Evolutionary conservation across 2,329 filamentous ascomycete species (phyloP).

Genomic region (Penicillium capsulatum): DNA sequence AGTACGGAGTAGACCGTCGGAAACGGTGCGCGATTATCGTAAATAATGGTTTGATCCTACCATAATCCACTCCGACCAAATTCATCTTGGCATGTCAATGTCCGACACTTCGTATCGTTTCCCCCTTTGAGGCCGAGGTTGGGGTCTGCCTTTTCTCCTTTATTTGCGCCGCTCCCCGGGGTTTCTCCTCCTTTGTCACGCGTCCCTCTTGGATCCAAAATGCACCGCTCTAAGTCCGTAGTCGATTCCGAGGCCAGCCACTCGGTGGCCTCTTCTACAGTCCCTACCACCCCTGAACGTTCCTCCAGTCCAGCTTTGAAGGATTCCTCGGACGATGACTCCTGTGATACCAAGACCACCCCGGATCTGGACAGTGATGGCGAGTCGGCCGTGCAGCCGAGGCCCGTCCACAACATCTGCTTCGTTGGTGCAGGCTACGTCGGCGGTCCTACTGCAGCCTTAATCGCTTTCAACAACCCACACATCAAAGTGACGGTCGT

Average conservation of each 20-base stretch:
- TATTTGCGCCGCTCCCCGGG: no score
- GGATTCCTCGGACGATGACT: background rate
- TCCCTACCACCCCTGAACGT: background rate
- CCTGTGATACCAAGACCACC: background rate
- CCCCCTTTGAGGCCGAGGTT: no score
- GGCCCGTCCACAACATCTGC: conserved; percentile 19
- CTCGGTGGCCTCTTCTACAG: background rate
- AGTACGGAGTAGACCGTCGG: no score
- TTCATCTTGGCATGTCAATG: no score
- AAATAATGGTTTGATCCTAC: no score
- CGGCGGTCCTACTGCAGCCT: conserved; percentile 22
- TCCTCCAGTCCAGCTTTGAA: background rate
- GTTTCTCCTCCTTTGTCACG: no score
- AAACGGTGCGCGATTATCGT: no score
- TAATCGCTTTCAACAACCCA: conserved; percentile 27
- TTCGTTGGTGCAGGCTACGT: conserved; percentile 26
- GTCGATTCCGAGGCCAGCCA: background rate
- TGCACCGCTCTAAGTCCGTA: background rate
- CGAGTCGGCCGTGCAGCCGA: background rate
- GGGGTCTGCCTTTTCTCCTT: no score
- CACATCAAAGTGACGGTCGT: conserved; percentile 26
- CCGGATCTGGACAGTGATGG: conserved; percentile 1
- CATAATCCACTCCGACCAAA: no score
- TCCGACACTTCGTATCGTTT: no score
- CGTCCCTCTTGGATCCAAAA: no score